Evolutionary conservation across 208 protist genomes (phyloP), one percentile per base, ranked within the genome.

Genomic region (Crithidia fasciculata): DNA sequence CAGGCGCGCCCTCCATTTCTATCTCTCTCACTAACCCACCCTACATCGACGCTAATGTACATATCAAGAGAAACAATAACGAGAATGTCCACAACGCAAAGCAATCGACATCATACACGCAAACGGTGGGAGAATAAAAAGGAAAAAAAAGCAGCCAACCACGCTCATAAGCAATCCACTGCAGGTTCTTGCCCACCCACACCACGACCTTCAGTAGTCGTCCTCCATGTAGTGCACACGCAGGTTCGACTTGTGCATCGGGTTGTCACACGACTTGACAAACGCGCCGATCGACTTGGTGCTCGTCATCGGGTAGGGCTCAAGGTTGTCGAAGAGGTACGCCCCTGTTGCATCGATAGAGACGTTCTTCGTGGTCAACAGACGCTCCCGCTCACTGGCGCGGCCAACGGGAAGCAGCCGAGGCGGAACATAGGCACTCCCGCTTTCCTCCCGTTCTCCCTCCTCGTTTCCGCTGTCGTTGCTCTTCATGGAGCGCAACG

Each of bases 331-430:
- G 45, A 80, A 83, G 15, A 92, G 62, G 72, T 91, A 85, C 16
- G 62, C 45, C 5, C 88, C 86, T n/a, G 86, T 93, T 0, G 84
- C 77, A 64, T 95, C 91, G n/a, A 90, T 64, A 15, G 91, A 90
- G 16, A 93, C 88, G 45, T 95, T 82, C 73, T 95, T 95, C 10
- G 87, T 92, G 7, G 91, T 94, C 10, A 93, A 58, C 16, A 93
- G 72, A 6, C 88, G 79, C 37, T 93, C 79, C 36, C 89, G 86
- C 60, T 87, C 79, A 13, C 72, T 81, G 4, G 86, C 78, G 15
- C 88, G 84, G 10, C 91, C 91, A 40, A 92, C 69, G 12, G 91
- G 86, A n/a, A 90, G 83, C 0, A 94, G 52, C 0, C 61, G 62
- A 36, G 86, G 84, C 16, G 85, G 81, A 16, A 15, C 65, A 61